phyloP scores from a whole-genome alignment of 352 stramenopile species.

The Globisporangium ultimum region DNA sequence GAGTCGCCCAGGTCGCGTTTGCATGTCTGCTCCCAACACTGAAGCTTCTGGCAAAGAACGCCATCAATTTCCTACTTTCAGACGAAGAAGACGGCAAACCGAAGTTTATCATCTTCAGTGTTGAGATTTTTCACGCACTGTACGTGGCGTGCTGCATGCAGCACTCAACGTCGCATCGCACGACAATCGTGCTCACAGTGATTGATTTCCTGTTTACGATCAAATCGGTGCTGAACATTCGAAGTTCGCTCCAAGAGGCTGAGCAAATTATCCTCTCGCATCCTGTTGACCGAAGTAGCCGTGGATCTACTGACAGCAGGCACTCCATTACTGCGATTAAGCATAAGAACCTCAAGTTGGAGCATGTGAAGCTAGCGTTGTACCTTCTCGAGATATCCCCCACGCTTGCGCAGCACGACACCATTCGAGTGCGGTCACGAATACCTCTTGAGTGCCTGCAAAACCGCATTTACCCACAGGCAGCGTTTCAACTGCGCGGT shows the following conservation, averaged over 20 bases:
- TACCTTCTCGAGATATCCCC: no score
- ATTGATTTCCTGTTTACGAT: conserved; percentile 19
- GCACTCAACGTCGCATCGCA: conserved; percentile 15
- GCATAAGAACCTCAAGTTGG: no score
- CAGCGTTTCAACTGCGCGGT: no score
- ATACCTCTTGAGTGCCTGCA: no score
- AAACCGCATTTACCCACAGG: no score
- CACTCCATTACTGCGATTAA: no score
- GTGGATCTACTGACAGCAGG: no score
- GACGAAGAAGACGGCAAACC: conserved; percentile 25
- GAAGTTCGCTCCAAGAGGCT: not conserved
- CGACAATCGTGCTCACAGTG: conserved; percentile 24
- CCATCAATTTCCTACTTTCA: not conserved
- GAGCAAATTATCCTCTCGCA: no score
- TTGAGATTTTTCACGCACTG: conserved; percentile 46
- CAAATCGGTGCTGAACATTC: not conserved
- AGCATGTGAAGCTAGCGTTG: no score
- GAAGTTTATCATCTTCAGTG: conserved; percentile 46
- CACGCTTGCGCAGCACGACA: no score
- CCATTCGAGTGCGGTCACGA: no score
- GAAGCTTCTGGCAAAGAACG: conserved; percentile 16
- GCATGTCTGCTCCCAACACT: conserved; percentile 23
- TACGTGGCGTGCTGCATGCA: conserved; percentile 43
- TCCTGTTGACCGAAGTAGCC: no score
- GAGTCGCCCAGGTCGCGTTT: conserved; percentile 10